Evolutionary conservation across 1,284 basidiomycete genomes (phyloP), one percentile per base, ranked within the genome.

Genomic region (Apiotrichum sp.): DNA sequence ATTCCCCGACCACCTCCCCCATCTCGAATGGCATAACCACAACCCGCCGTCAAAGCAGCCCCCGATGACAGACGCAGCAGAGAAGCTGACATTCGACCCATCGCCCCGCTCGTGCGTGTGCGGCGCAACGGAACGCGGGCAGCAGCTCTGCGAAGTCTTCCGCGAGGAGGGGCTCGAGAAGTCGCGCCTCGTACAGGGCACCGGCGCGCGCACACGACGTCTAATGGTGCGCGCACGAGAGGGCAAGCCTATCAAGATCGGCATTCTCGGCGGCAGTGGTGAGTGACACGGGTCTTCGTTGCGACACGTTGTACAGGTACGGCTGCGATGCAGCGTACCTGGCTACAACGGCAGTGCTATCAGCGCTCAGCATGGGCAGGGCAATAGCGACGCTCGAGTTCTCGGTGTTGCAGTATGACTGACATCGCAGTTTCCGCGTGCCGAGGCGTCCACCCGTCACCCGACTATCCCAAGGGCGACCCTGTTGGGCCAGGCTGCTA

Each of bases 211-310:
- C 49, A 55, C 72, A 5, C 61, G 69, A 45, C 53, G 63, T 38
- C 58, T 72, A 46, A 47, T 76, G 10, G 62, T 63, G 16, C 65
- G 65, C 50, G 72, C 67, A 16, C 65, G 66, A 39, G 66, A 69
- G n/a, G 73, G 70, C 0, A 36, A 62, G 36, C 51, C 50, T 13
- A 11, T 76, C 39, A 73, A 72, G 45, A 63, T 76, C 10, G 74
- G 74, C 32, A 62, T 76, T 7, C 53, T 76, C 13, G 74, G 74
- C 6, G 74, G 74, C 5, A 73, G 71, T 55, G 71, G 73, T 75
- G 58, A 60, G 72, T 65, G 40, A n/a, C 6, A 14, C 22, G 22
- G 22, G 22, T 22, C 22, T 22, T 22, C 22, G 22, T 22, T 22
- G 22, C 22, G 22, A 22, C 22, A 22, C 22, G 22, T 22, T 22